phyloP scores from a whole-genome alignment of 2,329 filamentous ascomycete species.

The Onygenales sp. region DNA sequence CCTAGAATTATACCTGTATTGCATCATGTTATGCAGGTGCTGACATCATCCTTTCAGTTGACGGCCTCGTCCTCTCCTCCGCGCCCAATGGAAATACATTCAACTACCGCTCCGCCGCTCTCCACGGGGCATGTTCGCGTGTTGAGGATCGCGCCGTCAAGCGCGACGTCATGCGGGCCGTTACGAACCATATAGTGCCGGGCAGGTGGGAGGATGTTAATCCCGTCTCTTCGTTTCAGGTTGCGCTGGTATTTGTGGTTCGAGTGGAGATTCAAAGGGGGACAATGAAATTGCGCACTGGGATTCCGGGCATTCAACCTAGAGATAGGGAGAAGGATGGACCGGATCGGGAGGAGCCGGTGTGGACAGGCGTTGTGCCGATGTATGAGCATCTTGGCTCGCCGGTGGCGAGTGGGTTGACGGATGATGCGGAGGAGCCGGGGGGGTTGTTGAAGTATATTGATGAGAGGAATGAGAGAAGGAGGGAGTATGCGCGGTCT shows the following conservation, averaged over 20 bases:
- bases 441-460: conserved; percentile 13
- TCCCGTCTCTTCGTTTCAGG: conserved; percentile 62
- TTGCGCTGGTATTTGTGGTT: conserved; percentile 64
- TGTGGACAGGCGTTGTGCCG: conserved; percentile 55
- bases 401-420: conserved; percentile 51
- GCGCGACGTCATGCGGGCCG: conserved; percentile 64
- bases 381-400: conserved; percentile 54
- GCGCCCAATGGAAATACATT: conserved; percentile 73
- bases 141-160: conserved; percentile 61
- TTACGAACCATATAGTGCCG: conserved; percentile 64
- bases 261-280: conserved; percentile 58
- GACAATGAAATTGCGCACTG: conserved; percentile 62
- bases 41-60: conserved; percentile 20
- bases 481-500: neutral
- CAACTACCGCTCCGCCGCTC: conserved; percentile 72
- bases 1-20: neutral
- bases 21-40: neutral
- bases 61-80: conserved; percentile 68
- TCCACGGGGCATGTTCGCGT: conserved; percentile 62
- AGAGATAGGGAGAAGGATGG: conserved; percentile 44
- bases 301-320: conserved; percentile 44
- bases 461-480: neutral
- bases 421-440: conserved; percentile 50
- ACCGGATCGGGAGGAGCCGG: conserved; percentile 36
- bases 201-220: conserved; percentile 59